Conservation (phyloP, 352 stramenopile genomes). For the Globisporangium solare region DNA sequence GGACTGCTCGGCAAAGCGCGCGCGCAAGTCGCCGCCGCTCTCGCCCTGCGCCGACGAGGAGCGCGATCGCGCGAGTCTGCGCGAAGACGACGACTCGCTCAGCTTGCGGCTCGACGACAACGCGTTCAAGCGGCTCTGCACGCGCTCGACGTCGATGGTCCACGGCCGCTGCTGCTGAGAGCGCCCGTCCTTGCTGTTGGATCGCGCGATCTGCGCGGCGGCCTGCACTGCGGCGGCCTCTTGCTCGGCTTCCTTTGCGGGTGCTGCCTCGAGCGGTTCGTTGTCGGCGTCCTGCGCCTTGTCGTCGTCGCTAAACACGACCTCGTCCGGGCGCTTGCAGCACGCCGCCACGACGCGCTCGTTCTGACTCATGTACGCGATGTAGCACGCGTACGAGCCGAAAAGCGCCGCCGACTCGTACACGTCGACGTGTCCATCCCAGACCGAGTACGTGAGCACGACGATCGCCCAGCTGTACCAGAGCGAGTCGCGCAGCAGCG, state of each 20-base stretch:
- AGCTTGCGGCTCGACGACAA: not conserved
- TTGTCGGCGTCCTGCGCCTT: too few relatives aligned
- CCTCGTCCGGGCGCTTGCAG: conserved; percentile 43
- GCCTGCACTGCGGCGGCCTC: conserved; percentile 1
- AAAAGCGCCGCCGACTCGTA: conserved; percentile 64
- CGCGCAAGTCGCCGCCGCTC: conserved; percentile 7
- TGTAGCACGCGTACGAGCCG: conserved; percentile 63
- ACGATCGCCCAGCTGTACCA: conserved; percentile 70
- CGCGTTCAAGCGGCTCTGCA: not conserved
- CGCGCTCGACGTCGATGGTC: conserved; percentile 32
- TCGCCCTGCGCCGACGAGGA: conserved; percentile 10
- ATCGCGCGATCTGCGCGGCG: conserved; percentile 12
- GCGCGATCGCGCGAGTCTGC: not conserved
- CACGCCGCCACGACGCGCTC: conserved; percentile 45
- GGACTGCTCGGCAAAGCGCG: conserved; percentile 31
- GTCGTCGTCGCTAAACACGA: conserved; percentile 9
- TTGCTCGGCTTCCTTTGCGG: conserved; percentile 14
- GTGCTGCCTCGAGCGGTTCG: too few relatives aligned
- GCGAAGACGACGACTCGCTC: conserved; percentile 14
- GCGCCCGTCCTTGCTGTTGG: too few relatives aligned
- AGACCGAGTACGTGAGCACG: conserved; percentile 50
- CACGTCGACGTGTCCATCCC: conserved; percentile 53
- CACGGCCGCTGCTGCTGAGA: conserved; percentile 14
- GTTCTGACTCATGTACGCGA: conserved; percentile 73
- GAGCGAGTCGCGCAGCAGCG: conserved; percentile 73